These are phyloP conservation scores for Hypomontagnella submonticulosa DNA, from an alignment of 495 filamentous ascomycete species.

Conservation along the genomic window DNA sequence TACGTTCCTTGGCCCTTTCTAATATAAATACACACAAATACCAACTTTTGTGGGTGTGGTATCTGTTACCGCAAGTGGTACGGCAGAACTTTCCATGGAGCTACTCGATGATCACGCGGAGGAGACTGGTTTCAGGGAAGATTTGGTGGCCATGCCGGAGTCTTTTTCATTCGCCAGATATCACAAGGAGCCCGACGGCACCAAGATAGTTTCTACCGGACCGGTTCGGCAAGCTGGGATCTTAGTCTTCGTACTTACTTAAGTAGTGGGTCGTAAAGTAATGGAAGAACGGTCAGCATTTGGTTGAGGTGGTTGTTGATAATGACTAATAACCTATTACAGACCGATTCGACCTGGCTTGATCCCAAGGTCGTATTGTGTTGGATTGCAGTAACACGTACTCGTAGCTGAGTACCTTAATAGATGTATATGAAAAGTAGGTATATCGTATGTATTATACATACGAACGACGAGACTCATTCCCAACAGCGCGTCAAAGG, in stretches of 20 bases:
- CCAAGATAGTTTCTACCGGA: not conserved
- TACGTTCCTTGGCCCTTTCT: not conserved
- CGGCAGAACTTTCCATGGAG: conserved; percentile 1
- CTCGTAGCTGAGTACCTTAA: conserved; percentile 6
- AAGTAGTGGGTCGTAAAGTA: not conserved
- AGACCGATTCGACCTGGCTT: not conserved
- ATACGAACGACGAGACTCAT: not conserved
- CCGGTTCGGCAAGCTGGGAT: not conserved
- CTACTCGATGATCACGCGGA: conserved; percentile 1
- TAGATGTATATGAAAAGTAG: not conserved
- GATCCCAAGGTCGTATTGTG: conserved; percentile 2
- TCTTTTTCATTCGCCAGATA: not conserved
- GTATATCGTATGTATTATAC: not conserved
- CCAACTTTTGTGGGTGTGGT: conserved; percentile 11
- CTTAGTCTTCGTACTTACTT: not conserved
- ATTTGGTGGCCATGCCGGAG: not conserved
- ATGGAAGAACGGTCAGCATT: not conserved
- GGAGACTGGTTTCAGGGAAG: not conserved
- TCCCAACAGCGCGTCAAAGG: not conserved
- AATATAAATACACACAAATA: conserved; percentile 1
- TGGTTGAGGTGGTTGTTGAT: conserved; percentile 5
- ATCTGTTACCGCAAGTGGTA: not conserved
- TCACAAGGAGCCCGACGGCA: not conserved
- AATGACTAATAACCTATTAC: conserved; percentile 18
- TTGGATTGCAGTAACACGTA: not conserved